Evolutionary conservation across 1,284 basidiomycete species (phyloP).

Genomic region (Taiwanofungus camphoratus): DNA sequence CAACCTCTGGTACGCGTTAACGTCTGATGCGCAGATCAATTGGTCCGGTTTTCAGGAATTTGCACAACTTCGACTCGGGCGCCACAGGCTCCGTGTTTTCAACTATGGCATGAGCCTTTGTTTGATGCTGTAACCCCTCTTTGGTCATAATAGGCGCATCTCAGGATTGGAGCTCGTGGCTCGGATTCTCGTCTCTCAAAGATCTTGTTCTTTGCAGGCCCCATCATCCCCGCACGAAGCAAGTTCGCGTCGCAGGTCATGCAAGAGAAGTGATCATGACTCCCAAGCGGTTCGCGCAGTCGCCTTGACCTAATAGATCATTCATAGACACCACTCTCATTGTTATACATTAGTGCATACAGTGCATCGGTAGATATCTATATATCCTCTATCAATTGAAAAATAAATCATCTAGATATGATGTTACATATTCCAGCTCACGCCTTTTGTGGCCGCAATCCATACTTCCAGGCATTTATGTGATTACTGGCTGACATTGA

Average conservation of each 20-base stretch:
- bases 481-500: no score
- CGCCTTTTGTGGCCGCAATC: no score
- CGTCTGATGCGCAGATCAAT: constrained; percentile 44
- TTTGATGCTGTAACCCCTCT: background rate
- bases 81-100: constrained; percentile 59
- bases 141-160: background rate
- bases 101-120: constrained; percentile 46
- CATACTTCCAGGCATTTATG: no score
- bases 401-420: no score
- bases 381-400: no score
- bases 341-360: no score
- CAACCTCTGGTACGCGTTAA: background rate
- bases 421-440: no score
- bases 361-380: no score
- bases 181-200: constrained; percentile 15
- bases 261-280: no score
- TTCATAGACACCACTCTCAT: no score
- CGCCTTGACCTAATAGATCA: no score
- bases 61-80: constrained; percentile 65
- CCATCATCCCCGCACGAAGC: constrained; percentile 53
- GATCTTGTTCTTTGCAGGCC: constrained; percentile 60
- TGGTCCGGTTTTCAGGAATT: constrained; percentile 48
- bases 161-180: background rate
- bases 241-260: constrained; percentile 42
- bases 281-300: no score